Conservation (phyloP, 352 stramenopile genomes). For the Peronosclerospora sorghi region DNA sequence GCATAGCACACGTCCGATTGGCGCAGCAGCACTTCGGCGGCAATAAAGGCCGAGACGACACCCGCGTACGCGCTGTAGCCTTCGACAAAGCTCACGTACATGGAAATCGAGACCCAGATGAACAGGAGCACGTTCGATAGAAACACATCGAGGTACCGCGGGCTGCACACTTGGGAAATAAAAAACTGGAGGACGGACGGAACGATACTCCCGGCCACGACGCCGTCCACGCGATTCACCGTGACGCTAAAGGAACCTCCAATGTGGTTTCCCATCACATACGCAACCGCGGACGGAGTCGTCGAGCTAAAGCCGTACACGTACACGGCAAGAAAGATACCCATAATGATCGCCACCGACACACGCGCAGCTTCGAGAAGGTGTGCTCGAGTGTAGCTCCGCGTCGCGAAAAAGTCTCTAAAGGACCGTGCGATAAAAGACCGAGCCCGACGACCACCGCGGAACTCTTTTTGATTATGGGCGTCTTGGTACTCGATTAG, state of each 20-base stretch:
- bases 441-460: constrained; percentile 25
- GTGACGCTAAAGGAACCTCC: constrained; percentile 71
- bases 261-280: constrained; percentile 74
- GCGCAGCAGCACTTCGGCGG: constrained; percentile 44
- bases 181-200: constrained; percentile 81
- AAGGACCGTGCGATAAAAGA: constrained; percentile 45
- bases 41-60: constrained; percentile 63
- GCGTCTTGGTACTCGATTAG: constrained; percentile 55
- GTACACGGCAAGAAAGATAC: constrained; percentile 59
- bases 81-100: constrained; percentile 62
- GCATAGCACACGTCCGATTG: constrained; percentile 48
- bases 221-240: constrained; percentile 70
- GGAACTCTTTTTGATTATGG: constrained; percentile 54
- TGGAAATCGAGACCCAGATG: constrained; percentile 59
- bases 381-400: constrained; percentile 6
- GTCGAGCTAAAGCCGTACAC: constrained; percentile 64
- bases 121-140: constrained; percentile 51
- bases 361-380: constrained; percentile 5
- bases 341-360: constrained; percentile 40
- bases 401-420: constrained; percentile 26
- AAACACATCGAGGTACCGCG: constrained; percentile 25
- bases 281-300: constrained; percentile 45
- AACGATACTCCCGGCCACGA: constrained; percentile 74
- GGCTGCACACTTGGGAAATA: constrained; percentile 55
- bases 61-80: constrained; percentile 64